Evolutionary conservation across 2,329 filamentous ascomycete species (phyloP).

Genomic region (Cladosporium phlei): DNA sequence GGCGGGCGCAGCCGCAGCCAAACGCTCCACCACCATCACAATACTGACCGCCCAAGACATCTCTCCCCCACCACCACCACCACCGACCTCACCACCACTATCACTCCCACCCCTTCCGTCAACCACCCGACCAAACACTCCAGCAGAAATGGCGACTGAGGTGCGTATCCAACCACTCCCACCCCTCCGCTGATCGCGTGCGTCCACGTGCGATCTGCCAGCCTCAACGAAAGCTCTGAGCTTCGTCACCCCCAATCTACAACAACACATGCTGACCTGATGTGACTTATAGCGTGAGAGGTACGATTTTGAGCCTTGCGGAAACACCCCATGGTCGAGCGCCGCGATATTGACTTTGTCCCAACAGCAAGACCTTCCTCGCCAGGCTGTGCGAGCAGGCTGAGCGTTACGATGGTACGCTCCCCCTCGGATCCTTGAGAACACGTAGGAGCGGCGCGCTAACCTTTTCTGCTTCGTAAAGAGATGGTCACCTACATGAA

Average conservation of each 20-base stretch:
- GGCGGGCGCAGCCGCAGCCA: neutral
- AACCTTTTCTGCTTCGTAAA: constrained; percentile 31
- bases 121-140: constrained; percentile 15
- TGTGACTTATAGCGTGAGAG: constrained; percentile 46
- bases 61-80: neutral
- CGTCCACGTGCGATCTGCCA: constrained; percentile 15
- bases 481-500: constrained; percentile 99
- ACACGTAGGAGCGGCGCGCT: constrained; percentile 17
- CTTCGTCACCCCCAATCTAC: constrained; percentile 20
- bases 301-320: constrained; percentile 30
- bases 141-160: constrained; percentile 57
- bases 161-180: constrained; percentile 46
- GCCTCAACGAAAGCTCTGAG: constrained; percentile 29
- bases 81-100: neutral
- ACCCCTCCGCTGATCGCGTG: constrained; percentile 28
- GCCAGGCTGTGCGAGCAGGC: constrained; percentile 99
- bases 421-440: neutral
- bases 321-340: constrained; percentile 14
- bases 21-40: neutral
- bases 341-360: constrained; percentile 5
- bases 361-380: constrained; percentile 97
- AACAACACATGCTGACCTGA: constrained; percentile 33
- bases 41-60: too few species aligned
- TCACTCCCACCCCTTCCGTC: neutral
- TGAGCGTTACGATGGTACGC: constrained; percentile 94